Evolutionary conservation across 768 basidiomycete species (phyloP), one percentile per base, ranked within the genome.

Genomic region (Chalciporus chontae): DNA sequence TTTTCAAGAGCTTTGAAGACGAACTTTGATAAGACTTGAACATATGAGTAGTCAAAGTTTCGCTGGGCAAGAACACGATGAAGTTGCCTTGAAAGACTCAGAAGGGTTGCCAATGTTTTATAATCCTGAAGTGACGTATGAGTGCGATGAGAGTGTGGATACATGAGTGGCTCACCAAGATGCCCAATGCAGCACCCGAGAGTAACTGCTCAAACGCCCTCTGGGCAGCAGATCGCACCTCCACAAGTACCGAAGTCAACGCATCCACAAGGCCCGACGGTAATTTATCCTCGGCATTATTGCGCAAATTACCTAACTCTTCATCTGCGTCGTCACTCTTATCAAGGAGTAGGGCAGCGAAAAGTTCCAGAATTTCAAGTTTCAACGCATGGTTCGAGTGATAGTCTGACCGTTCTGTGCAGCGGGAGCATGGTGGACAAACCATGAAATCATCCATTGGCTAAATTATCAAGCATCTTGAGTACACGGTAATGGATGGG

Each of bases 11-110:
- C 60, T 27, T 77, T 70, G 8, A 65, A 53, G 23, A 91, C 72
- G 77, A 80, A 78, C 5, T 66, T 70, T 3, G 78, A 75, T 26
- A 87, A 65, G 8, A 84, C 79, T 50, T 81, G 80, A 13, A 84
- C 69, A 2, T 77, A 73, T 1, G 87, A 90, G 59, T 85, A 86
- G 65, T 92, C 82, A 51, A 87, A 74, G 3, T 70, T 58, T 4
- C 67, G 43, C 15, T 67, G 58, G 23, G 58, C 57, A 14, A 73
- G 61, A 27, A 74, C 70, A 36, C 67, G 66, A 51, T 73, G 73
- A 40, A 90, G 71, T 52, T 75, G 64, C n/a, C 62, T 56, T 8
- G 68, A 63, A 40, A 71, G 71, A 21, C 52, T 45, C 21, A 83
- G 63, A 24, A 80, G 60, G n/a, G 57, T 67, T 23, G 62, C 48